Base-by-base conservation (phyloP, 352 stramenopile species). In the Aphanomyces invadans region DNA sequence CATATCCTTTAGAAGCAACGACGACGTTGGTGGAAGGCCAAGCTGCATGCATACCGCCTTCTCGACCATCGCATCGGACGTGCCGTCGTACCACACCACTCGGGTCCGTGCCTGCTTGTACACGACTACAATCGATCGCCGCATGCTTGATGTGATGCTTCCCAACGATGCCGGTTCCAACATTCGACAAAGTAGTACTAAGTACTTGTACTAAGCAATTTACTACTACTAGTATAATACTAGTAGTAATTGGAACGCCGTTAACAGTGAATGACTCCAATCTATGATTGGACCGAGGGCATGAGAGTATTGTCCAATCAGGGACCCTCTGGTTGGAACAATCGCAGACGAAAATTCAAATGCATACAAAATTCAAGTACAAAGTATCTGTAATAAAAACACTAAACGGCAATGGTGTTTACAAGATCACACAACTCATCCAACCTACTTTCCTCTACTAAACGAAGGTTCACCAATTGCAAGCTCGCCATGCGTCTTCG, bases 1-100 rank as follows among this genome's bases (percentile, higher is more conserved):
- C 21, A 26, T 17, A 44, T 67, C 60, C n/a, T 46, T 44, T 10
- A 67, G 21, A n/a, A 67, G 60, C 9, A 67, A 25, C 3, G n/a
- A 26, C 45, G 60, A 17, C 31, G 28, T 28, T 3, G 10, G 1
- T 12, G 57, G 57, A 17, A 67, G 46, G 3, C 31, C n/a, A 12
- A 67, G 42, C 1, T 57, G 42, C 17, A 33, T 49, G n/a, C 54
- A 32, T 17, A 33, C 60, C 10, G 39, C 29, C 10, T 29, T 17
- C 49, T 67, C 60, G 11, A 67, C 42, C 46, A 60, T 67, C 9
- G 15, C 10, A 23, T 67, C 60, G 21, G 60, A 56, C 9, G 60
- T 67, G 2, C 60, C 60, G n/a, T 67, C 60, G 49, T 67, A 67
- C 60, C 60, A 67, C 11, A 49, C 23, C 4, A 67, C n/a, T 28